These are phyloP conservation scores for Cyberlindnera xylosilytica DNA, from an alignment of 805 yeast species.

Conservation along the genomic window DNA sequence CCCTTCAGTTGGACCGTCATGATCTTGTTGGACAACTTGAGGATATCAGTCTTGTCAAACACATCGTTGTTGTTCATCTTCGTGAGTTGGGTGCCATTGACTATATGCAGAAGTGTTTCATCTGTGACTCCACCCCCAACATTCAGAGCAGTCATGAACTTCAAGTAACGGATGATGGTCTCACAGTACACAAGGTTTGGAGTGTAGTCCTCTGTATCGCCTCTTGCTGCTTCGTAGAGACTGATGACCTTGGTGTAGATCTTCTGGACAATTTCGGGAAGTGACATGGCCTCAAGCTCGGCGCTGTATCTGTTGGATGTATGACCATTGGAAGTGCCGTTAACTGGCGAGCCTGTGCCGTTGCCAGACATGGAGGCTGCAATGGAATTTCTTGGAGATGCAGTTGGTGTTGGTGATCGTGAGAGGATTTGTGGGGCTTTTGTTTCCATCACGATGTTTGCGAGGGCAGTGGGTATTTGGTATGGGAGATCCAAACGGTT, in stretches of 20 bases:
- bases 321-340: background rate
- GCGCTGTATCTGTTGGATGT: background rate
- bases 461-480: conserved; percentile 34
- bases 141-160: conserved; percentile 53
- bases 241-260: conserved; percentile 38
- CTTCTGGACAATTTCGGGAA: conserved; percentile 37
- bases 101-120: conserved; percentile 40
- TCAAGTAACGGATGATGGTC: conserved; percentile 58
- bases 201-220: conserved; percentile 66
- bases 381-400: conserved; percentile 50
- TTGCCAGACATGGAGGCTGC: conserved; percentile 4
- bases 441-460: conserved; percentile 32
- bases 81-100: conserved; percentile 35
- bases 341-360: background rate
- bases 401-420: conserved; percentile 30
- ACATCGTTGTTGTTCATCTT: conserved; percentile 6
- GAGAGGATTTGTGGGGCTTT: conserved; percentile 14
- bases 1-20: conserved; percentile 42
- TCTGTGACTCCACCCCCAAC: conserved; percentile 47
- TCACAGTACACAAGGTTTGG: conserved; percentile 83
- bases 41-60: conserved; percentile 42
- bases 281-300: conserved; percentile 21
- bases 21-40: conserved; percentile 44
- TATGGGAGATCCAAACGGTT: conserved; percentile 52
- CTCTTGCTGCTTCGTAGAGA: conserved; percentile 49